phyloP scores from a whole-genome alignment of 306 rosid species.

The Quercus parvula region DNA sequence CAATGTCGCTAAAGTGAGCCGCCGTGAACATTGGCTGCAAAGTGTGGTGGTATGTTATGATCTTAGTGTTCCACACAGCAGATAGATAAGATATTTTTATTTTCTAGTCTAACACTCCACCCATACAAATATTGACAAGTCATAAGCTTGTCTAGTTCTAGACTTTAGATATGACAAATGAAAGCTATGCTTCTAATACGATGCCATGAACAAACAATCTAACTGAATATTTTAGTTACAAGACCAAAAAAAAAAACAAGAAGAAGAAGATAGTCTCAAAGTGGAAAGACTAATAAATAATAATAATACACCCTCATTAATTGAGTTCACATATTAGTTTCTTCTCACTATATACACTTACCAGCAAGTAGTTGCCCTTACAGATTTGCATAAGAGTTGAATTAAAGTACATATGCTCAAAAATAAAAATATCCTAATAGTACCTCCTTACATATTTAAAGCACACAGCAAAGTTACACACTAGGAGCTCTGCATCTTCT shows the following conservation, averaged over 20 bases:
- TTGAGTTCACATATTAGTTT: background rate
- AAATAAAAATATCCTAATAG: background rate
- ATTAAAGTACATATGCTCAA: constrained; percentile 7
- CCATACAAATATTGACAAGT: too few relatives aligned
- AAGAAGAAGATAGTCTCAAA: background rate
- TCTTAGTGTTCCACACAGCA: too few relatives aligned
- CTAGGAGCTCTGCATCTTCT: background rate
- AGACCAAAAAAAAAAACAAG: background rate
- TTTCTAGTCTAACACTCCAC: too few relatives aligned
- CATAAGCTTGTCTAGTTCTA: too few relatives aligned
- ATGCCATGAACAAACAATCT: background rate
- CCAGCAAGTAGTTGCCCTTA: background rate
- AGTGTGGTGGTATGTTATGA: too few relatives aligned
- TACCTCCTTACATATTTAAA: background rate
- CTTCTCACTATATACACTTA: constrained; percentile 24
- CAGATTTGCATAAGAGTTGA: background rate
- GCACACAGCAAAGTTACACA: constrained; percentile 26
- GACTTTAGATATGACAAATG: background rate
- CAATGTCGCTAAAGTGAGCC: too few relatives aligned
- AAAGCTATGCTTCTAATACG: too few relatives aligned
- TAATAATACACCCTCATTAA: constrained; percentile 3
- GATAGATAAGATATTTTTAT: too few relatives aligned
- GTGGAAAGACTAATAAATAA: background rate
- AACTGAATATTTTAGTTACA: background rate
- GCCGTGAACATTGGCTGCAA: rapidly evolving